These are phyloP conservation scores for Coemansia sp. DNA, from an alignment of 192 early-diverging fungal species.

Conservation along the genomic window DNA sequence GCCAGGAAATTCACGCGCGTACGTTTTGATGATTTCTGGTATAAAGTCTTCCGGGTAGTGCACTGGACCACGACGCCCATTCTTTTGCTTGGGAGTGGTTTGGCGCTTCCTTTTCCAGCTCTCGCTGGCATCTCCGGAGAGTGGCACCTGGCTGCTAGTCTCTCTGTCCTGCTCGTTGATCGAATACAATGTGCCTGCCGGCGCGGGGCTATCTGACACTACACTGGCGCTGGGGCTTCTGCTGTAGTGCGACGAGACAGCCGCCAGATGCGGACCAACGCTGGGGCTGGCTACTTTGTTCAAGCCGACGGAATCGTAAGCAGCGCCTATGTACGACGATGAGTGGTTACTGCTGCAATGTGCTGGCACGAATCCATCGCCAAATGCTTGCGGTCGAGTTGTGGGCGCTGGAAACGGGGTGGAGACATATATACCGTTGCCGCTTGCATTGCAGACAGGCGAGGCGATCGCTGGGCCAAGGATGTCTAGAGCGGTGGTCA, in stretches of 20 bases:
- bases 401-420: not conserved
- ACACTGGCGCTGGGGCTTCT: not conserved
- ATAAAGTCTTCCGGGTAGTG: conserved; percentile 33
- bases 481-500: not conserved
- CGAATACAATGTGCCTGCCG: not conserved
- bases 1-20: conserved; percentile 43
- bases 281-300: not conserved
- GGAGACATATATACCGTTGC: not conserved
- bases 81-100: not conserved
- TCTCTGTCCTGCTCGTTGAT: not conserved
- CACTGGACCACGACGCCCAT: not conserved
- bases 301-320: not conserved
- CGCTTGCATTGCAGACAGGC: not conserved
- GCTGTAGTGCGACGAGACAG: conserved; percentile 1
- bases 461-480: not conserved
- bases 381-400: not conserved
- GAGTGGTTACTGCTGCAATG: not conserved
- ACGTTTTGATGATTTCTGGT: conserved; percentile 39
- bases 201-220: not conserved
- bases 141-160: not conserved
- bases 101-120: not conserved
- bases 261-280: not conserved
- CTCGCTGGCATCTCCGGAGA: not conserved
- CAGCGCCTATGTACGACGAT: not conserved
- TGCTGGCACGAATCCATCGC: not conserved